These are phyloP conservation scores for Hibiscus tridactylites DNA, from an alignment of 345 rosid genomes.

Conservation along the genomic window DNA sequence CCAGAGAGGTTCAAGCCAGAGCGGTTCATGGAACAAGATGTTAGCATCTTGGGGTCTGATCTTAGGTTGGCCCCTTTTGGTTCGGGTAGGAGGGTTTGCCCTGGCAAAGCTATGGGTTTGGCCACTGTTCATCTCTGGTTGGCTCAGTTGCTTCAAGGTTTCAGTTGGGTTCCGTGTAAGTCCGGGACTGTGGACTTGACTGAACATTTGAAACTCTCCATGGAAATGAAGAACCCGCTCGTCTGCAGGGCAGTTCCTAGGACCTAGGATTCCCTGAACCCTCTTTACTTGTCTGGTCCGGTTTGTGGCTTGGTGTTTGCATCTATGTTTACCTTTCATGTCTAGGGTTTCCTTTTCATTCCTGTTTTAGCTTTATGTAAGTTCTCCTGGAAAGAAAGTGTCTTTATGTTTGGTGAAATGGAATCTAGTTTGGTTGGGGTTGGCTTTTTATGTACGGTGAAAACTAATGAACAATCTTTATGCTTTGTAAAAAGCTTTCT, in stretches of 20 bases:
- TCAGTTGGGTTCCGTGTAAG: slow-evolving; percentile 33
- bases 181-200: slow-evolving; percentile 31
- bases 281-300: too few relatives aligned
- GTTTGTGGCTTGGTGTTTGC: neutral
- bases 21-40: slow-evolving; percentile 30
- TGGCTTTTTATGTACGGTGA: neutral
- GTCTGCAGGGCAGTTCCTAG: slow-evolving; percentile 49
- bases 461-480: neutral
- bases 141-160: slow-evolving; percentile 43
- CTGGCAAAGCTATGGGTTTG: slow-evolving; percentile 60
- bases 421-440: neutral
- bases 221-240: slow-evolving; percentile 58
- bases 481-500: neutral
- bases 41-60: slow-evolving; percentile 52
- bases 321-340: neutral
- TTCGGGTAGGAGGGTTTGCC: slow-evolving; percentile 62
- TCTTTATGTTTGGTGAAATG: neutral
- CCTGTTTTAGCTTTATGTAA: too few relatives aligned
- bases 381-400: neutral
- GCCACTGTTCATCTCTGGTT: slow-evolving; percentile 53
- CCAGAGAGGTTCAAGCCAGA: slow-evolving; percentile 59
- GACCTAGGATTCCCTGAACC: slow-evolving; percentile 19
- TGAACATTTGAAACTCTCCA: slow-evolving; percentile 46
- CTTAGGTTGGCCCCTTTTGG: slow-evolving; percentile 67
- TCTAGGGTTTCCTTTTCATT: neutral